Base-by-base conservation (phyloP, 2,329 filamentous ascomycete genomes). In the Pseudogymnoascus sp. region DNA sequence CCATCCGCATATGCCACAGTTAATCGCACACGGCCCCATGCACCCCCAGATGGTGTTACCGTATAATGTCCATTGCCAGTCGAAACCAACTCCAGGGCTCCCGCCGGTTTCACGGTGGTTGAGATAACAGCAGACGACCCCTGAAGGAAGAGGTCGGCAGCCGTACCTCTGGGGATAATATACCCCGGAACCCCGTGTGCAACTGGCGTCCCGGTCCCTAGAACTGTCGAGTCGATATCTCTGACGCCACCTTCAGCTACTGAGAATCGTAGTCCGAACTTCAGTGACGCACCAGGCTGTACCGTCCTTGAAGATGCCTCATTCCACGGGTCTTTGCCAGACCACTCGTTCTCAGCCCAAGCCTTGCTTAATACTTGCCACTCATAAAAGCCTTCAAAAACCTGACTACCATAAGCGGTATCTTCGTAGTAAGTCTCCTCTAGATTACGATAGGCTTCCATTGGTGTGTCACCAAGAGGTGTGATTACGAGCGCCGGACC, bases 331-430 rank as follows among this genome's bases (percentile, higher is more conserved):
- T 73, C 68, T 0, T 70, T 72, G 0, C 62, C 67, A 0, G 72
- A 74, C 83, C 83, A 86, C 66, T 85, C 81, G 0, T 77, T 78
- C 63, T 84, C 79, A 0, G 80, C 79, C 71, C 77, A 85, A 0
- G 82, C 82, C 61, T 77, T 75, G 10, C 76, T 79, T 59, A 81
- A 74, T 0, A 80, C 75, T 65, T 84, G 79, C 82, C 82, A 86
- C 65, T 84, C 81, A 63, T 85, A 86, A 63, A 82, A 78, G 0
- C 82, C 83, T 66, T 86, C 83, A 63, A 82, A 86, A 0, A 78
- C 81, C 65, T 85, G 82, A 50, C 77, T 80, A 4, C 73, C 74
- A 66, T 84, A 84, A 8, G 64, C 67, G 0, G 75, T 75, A 8
- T 68, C 71, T 0, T 74, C 71, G 26, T 74, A 74, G 1, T 66